Percentiles rank a stretch among this genome's conserved stretches.
Conservation (phyloP, 345 rosid genomes). For the Boechera retrofracta region DNA sequence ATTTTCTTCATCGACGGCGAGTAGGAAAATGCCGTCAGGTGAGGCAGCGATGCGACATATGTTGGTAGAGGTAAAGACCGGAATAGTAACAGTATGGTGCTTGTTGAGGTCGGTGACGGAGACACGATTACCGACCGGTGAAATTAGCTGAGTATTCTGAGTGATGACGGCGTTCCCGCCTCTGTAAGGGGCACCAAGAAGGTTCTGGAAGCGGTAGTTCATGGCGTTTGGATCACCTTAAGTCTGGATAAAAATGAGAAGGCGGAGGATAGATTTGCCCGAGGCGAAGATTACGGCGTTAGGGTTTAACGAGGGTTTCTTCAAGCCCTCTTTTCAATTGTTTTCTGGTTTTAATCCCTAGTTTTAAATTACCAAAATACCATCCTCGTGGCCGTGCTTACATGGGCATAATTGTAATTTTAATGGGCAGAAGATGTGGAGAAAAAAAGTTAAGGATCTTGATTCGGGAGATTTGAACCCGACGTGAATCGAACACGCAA, state of each 20-base stretch:
- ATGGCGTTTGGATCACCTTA: constrained; percentile 47
- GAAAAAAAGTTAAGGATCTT: not conserved
- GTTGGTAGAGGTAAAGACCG: constrained; percentile 69
- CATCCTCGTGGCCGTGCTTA: not conserved
- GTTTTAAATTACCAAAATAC: not conserved
- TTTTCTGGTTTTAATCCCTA: not conserved
- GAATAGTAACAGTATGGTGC: constrained; percentile 73
- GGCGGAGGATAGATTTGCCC: constrained; percentile 20
- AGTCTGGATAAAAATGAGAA: not conserved
- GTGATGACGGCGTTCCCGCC: constrained; percentile 80
- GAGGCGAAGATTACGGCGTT: constrained; percentile 30
- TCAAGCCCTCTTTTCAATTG: not conserved
- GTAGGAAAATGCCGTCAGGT: constrained; percentile 74
- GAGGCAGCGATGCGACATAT: constrained; percentile 78
- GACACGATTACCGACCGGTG: constrained; percentile 91
- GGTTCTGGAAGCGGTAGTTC: constrained; percentile 88
- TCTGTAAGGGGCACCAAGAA: constrained; percentile 87
- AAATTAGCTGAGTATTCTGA: constrained; percentile 68
- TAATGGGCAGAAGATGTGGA: not conserved
- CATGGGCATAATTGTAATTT: constrained; percentile 5
- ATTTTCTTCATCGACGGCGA: constrained; percentile 76
- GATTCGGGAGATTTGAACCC: constrained; percentile 63
- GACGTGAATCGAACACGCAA: constrained; percentile 98
- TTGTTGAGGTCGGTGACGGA: constrained; percentile 85
- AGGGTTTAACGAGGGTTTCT: constrained; percentile 42